A percentile compares a stretch with the other conserved stretches of the same genome.
Conservation (phyloP, 345 rosid species). For the Euphorbia lathyris region DNA sequence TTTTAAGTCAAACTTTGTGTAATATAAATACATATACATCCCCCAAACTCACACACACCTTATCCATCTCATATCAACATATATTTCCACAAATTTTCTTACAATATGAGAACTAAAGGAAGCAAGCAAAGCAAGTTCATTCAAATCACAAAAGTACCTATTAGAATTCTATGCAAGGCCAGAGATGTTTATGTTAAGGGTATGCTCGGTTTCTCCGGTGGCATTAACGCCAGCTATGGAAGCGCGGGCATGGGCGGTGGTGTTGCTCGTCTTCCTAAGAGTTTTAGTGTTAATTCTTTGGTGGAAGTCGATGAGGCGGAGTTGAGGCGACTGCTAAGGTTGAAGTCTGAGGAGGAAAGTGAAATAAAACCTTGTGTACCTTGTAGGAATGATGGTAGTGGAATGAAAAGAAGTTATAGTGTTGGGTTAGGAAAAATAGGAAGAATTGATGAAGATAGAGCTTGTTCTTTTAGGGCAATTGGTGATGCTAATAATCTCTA, state of each 20-base stretch:
- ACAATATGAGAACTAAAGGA: conserved; percentile 15
- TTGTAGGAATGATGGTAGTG: neutral
- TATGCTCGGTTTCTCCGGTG: conserved; percentile 32
- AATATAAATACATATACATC: neutral
- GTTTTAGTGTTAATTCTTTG: conserved; percentile 30
- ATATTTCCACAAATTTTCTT: too few species aligned
- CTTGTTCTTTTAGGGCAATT: conserved; percentile 35
- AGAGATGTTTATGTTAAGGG: conserved; percentile 32
- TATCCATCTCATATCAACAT: too few species aligned
- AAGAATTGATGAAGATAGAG: conserved; percentile 40
- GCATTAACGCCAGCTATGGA: conserved; percentile 9
- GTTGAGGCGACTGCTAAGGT: conserved; percentile 19
- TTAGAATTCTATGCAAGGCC: conserved; percentile 36
- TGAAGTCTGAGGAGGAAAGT: conserved; percentile 16
- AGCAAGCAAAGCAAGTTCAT: conserved; percentile 15
- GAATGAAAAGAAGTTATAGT: conserved; percentile 38
- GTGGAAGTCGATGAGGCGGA: conserved; percentile 15
- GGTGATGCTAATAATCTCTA: conserved; percentile 8
- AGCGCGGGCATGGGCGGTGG: conserved; percentile 11
- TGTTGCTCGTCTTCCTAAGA: conserved; percentile 25
- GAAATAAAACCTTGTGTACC: neutral
- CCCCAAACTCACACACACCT: too few species aligned
- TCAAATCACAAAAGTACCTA: conserved; percentile 27
- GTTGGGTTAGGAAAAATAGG: conserved; percentile 53
- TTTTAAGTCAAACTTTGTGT: neutral